Evolutionary conservation across 768 basidiomycete genomes (phyloP), one percentile per base, ranked within the genome.

Genomic region (Dentipellis fragilis): DNA sequence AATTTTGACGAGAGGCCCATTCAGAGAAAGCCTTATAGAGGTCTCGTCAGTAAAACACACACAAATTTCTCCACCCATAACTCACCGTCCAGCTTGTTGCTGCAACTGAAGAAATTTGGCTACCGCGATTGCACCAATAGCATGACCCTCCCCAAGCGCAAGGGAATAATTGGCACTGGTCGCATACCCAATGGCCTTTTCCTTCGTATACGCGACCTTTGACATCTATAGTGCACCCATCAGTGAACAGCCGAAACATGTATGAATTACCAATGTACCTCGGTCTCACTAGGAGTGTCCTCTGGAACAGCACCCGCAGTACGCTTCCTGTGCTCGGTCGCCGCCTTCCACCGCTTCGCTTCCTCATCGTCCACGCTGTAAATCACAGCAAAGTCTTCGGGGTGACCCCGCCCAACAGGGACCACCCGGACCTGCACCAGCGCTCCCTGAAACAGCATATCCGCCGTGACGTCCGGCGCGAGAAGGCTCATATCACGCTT

Each of bases 111-210:
- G 60, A 37, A 83, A 70, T 54, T 71, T 71, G 23, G 67, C 63
- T 11, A 93, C 65, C 3, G 89, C 73, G 16, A 97, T 69, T 0
- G 84, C 81, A 16, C 84, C 95, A 11, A 96, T 75, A 2, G 81
- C 93, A 62, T 81, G 81, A 0, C 90, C 93, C 57, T 79, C 71
- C 0, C 94, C 94, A 29, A 83, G 78, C 0, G 82, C 76, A 8
- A 97, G 75, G 1, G 93, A 94, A 65, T 80, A 87, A 57, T 83
- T 84, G 0, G 93, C 94, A 2, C 88, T 85, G 0, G 92, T 91
- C 17, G 93, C 76, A 63, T 88, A 89, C 0, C 95, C 94, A 52
- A 95, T 80, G 22, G 89, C 75, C 3, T 69, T 65, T 3, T 71
- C 66, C 49, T 73, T 64, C 1, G 71, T 62, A 5, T 82, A 74